These are phyloP conservation scores for Daldinia vernicosa DNA, from an alignment of 495 filamentous ascomycete species.

Conservation along the genomic window DNA sequence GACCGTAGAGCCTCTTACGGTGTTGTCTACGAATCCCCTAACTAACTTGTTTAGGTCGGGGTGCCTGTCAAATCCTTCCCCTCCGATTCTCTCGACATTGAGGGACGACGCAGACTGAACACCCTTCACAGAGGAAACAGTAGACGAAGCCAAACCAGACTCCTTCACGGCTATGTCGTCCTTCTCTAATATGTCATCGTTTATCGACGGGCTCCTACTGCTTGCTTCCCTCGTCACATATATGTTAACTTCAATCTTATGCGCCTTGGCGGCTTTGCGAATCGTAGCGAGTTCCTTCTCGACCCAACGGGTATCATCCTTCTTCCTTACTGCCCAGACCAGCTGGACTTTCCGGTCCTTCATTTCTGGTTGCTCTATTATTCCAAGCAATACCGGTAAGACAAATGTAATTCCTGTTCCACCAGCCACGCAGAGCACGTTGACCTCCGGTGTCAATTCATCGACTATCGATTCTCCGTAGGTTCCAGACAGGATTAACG, in stretches of 20 bases:
- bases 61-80: conserved; percentile 39
- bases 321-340: conserved; percentile 67
- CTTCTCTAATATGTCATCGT: conserved; percentile 42
- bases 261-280: conserved; percentile 47
- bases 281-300: conserved; percentile 61
- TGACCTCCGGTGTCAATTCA: conserved; percentile 53
- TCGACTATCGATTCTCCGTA: conserved; percentile 64
- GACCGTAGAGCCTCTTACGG: conserved; percentile 56
- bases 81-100: conserved; percentile 38
- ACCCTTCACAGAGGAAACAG: conserved; percentile 25
- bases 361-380: conserved; percentile 48
- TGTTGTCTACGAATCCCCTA: conserved; percentile 48
- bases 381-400: conserved; percentile 61
- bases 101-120: conserved; percentile 28
- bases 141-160: conserved; percentile 8
- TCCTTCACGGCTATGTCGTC: conserved; percentile 24
- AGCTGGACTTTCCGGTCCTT: conserved; percentile 59
- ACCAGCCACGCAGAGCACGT: conserved; percentile 69
- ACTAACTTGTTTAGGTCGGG: conserved; percentile 51
- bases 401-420: conserved; percentile 73
- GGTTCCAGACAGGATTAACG: conserved; percentile 65
- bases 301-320: conserved; percentile 66
- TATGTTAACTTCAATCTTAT: conserved; percentile 60
- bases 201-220: conserved; percentile 30
- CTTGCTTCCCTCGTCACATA: conserved; percentile 64